These are phyloP conservation scores for Anisodus acutangulus DNA, from an alignment of 257 asterid species.

Conservation along the genomic window DNA sequence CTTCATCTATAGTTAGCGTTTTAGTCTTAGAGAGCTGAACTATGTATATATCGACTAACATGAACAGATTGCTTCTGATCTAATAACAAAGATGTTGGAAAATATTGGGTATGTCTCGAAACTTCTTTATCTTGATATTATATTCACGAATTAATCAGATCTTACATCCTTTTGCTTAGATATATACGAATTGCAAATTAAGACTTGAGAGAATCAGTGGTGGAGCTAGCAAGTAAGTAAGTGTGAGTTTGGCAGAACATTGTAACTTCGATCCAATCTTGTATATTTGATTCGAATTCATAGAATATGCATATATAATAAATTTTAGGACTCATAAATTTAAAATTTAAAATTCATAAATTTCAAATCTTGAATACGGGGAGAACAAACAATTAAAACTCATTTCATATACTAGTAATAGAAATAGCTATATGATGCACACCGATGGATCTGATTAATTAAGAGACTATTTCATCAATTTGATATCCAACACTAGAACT, in stretches of 20 bases:
- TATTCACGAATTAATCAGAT: not conserved
- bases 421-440: not conserved
- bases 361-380: not conserved
- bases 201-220: not conserved
- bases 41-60: not conserved
- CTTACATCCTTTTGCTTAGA: not conserved
- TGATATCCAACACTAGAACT: not conserved
- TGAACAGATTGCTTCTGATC: not conserved
- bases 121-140: not conserved
- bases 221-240: not conserved
- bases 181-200: not conserved
- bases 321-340: not conserved
- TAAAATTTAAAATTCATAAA: not conserved
- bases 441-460: not conserved
- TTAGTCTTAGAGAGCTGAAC: constrained; percentile 6
- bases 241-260: not conserved
- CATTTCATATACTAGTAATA: not conserved
- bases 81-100: not conserved
- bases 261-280: not conserved
- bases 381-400: not conserved
- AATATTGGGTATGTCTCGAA: not conserved
- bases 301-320: not conserved
- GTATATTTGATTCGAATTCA: not conserved
- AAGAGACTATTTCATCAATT: not conserved
- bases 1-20: not conserved